Evolutionary conservation across 176 grass and related monocot species (phyloP).

Genomic region (Luzula sylvatica): DNA sequence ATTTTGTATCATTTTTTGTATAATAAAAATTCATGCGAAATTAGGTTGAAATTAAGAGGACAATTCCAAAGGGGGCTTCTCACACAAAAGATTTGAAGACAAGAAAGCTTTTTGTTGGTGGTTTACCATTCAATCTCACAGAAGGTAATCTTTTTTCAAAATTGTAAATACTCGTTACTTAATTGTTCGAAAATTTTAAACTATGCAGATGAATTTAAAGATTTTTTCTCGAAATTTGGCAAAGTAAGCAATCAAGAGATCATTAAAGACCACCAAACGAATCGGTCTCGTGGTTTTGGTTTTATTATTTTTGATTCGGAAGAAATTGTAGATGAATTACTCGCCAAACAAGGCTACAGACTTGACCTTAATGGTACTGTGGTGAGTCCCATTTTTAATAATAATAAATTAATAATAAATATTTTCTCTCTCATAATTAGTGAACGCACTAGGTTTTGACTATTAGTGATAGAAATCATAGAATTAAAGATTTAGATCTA

Average conservation of each 20-base stretch:
- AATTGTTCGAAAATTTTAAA: constrained; percentile 4
- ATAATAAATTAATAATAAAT: constrained; percentile 36
- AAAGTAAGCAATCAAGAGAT: constrained; percentile 74
- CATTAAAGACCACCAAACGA: constrained; percentile 72
- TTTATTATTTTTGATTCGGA: constrained; percentile 88
- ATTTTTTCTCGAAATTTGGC: constrained; percentile 78
- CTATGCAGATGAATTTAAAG: constrained; percentile 72
- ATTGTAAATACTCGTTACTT: not conserved
- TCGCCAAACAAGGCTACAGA: constrained; percentile 91
- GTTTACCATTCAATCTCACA: constrained; percentile 49
- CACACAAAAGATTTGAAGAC: constrained; percentile 87
- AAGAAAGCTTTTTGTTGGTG: constrained; percentile 86
- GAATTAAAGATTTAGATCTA: constrained; percentile 7
- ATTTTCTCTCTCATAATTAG: constrained; percentile 33
- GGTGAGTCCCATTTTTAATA: constrained; percentile 41
- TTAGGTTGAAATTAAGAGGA: constrained; percentile 94
- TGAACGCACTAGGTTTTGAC: no score
- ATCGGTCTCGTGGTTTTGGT: constrained; percentile 66
- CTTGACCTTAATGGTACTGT: constrained; percentile 83
- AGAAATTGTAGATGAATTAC: constrained; percentile 80
- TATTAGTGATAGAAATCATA: no score
- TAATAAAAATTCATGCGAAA: no score
- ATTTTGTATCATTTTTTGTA: no score
- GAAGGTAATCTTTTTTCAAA: constrained; percentile 33
- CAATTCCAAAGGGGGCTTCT: constrained; percentile 82